These are phyloP conservation scores for Chalciporus sp. DNA, from an alignment of 1,284 basidiomycete genomes.

Conservation along the genomic window DNA sequence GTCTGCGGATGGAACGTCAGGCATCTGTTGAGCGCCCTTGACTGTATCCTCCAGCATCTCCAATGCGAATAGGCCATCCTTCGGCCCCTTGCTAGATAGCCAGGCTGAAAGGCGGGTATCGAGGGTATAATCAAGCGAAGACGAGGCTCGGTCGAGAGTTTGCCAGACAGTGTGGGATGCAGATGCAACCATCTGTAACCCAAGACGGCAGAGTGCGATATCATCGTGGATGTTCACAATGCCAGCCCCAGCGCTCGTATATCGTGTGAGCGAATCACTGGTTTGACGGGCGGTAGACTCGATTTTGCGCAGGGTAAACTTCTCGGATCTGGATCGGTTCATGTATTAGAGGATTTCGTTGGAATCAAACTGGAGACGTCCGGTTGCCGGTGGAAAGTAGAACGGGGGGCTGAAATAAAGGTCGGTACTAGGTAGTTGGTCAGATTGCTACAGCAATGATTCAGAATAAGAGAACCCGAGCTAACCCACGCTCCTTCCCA, in stretches of 20 bases:
- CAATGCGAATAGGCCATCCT: not conserved
- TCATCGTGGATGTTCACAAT: not conserved
- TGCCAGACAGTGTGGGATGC: not conserved
- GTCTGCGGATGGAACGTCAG: too few relatives aligned
- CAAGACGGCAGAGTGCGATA: not conserved
- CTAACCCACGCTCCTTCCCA: too few relatives aligned
- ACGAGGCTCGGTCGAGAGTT: not conserved
- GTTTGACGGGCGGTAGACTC: not conserved
- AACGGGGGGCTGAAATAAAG: too few relatives aligned
- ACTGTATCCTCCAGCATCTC: not conserved
- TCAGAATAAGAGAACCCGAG: too few relatives aligned
- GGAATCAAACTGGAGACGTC: too few relatives aligned
- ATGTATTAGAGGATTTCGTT: not conserved
- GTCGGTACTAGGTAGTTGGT: too few relatives aligned
- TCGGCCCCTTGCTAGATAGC: not conserved
- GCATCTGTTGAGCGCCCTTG: not conserved
- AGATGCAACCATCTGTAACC: not conserved
- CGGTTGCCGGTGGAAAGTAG: too few relatives aligned
- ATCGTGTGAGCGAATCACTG: not conserved
- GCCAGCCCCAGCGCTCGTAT: not conserved
- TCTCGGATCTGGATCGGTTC: not conserved
- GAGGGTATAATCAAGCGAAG: not conserved
- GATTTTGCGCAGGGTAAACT: not conserved
- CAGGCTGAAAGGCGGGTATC: not conserved
- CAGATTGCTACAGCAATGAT: too few relatives aligned